phyloP scores from a whole-genome alignment of 2,329 filamentous ascomycete genomes.

The Trichoderma asperellum region DNA sequence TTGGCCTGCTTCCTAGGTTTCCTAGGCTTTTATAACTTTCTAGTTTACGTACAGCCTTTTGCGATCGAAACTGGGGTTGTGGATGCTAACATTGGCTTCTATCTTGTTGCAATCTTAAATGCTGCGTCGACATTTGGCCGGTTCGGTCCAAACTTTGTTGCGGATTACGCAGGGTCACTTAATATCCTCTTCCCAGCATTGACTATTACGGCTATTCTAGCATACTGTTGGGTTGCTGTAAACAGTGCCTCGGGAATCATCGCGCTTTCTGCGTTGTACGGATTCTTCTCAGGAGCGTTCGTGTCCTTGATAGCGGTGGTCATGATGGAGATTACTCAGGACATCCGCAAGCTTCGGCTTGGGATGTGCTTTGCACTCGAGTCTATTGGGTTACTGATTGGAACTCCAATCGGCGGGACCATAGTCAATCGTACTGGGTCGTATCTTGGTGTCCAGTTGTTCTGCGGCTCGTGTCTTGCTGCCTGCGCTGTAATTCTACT shows the following conservation, averaged over 20 bases:
- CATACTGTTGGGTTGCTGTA: not conserved
- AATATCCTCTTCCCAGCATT: conserved; percentile 40
- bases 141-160: conserved; percentile 45
- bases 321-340: not conserved
- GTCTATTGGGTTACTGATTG: not conserved
- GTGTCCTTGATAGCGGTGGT: not conserved
- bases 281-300: not conserved
- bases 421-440: not conserved
- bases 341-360: not conserved
- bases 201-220: not conserved
- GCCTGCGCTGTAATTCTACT: not conserved
- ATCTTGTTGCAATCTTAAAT: conserved; percentile 52
- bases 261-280: not conserved
- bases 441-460: not conserved
- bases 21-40: conserved; percentile 44
- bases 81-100: conserved; percentile 42
- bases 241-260: not conserved
- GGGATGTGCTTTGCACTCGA: conserved; percentile 2
- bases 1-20: conserved; percentile 41
- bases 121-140: conserved; percentile 52
- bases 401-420: not conserved
- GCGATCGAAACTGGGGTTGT: conserved; percentile 37
- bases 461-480: not conserved
- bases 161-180: conserved; percentile 43
- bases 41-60: conserved; percentile 43